Evolutionary conservation across 495 filamentous ascomycete genomes (phyloP).

Genomic region (Tuber calosporum): DNA sequence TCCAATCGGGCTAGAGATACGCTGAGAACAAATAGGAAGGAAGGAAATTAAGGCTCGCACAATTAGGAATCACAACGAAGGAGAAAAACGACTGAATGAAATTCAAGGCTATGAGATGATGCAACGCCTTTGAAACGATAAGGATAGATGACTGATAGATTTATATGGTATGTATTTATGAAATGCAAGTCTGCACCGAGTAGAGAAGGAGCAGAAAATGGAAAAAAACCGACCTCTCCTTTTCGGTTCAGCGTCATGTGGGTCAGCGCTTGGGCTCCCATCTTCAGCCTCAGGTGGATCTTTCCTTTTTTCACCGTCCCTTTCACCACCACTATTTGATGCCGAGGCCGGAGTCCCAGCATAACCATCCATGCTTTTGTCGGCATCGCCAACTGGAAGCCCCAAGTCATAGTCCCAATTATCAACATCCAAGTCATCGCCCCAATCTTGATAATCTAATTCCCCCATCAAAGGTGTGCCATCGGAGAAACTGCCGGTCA

Average conservation of each 20-base stretch:
- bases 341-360: constrained; percentile 51
- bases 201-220: constrained; percentile 19
- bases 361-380: constrained; percentile 53
- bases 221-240: constrained; percentile 39
- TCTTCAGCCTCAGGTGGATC: constrained; percentile 62
- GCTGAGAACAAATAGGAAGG: not conserved
- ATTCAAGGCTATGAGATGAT: not conserved
- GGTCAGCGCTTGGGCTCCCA: constrained; percentile 52
- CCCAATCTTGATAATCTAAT: constrained; percentile 50
- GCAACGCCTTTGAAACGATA: not conserved
- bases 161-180: constrained; percentile 24
- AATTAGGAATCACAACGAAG: constrained; percentile 1
- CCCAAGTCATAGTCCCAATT: constrained; percentile 57
- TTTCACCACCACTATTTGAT: constrained; percentile 18
- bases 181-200: constrained; percentile 21
- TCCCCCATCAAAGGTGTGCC: constrained; percentile 77
- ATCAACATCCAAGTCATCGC: constrained; percentile 61
- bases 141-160: not conserved
- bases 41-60: not conserved
- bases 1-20: not conserved
- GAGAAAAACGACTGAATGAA: not conserved
- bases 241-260: constrained; percentile 41
- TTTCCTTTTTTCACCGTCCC: constrained; percentile 66
- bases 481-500: constrained; percentile 44
- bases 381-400: constrained; percentile 41